Evolutionary conservation across 176 grass and related monocot genomes (phyloP).

Genomic region (Triticum timopheevii): DNA sequence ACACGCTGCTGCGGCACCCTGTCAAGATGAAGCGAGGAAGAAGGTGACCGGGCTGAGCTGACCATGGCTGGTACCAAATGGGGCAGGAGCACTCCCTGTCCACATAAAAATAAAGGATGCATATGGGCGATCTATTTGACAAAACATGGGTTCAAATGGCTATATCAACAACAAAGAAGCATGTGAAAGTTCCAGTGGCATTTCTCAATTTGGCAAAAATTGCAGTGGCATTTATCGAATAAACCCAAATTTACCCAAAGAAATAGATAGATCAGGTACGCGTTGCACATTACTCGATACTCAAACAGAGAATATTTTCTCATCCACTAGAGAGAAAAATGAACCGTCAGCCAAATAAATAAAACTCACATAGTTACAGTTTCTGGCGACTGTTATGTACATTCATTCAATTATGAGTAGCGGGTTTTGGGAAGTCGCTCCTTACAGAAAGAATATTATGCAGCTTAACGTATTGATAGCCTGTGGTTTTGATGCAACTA

Average conservation of each 20-base stretch:
- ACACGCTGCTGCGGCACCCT: no score
- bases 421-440: slow-evolving; percentile 1
- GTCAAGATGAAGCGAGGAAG: no score
- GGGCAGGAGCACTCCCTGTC: no score
- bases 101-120: no score
- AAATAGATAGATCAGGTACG: neutral
- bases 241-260: neutral
- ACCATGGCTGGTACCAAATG: no score
- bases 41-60: no score
- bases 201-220: no score
- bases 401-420: slow-evolving; percentile 19
- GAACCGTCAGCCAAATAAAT: slow-evolving; percentile 13
- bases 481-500: slow-evolving; percentile 9
- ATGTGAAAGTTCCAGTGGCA: no score
- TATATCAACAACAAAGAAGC: no score
- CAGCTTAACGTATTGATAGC: slow-evolving; percentile 10
- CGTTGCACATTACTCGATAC: neutral
- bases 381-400: slow-evolving; percentile 36
- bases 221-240: no score
- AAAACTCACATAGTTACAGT: slow-evolving; percentile 8
- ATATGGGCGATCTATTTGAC: no score
- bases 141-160: no score
- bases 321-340: neutral
- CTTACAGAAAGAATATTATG: slow-evolving; percentile 36
- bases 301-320: neutral